These are phyloP conservation scores for Cinchona pubescens DNA, from an alignment of 257 asterid genomes.

Conservation along the genomic window DNA sequence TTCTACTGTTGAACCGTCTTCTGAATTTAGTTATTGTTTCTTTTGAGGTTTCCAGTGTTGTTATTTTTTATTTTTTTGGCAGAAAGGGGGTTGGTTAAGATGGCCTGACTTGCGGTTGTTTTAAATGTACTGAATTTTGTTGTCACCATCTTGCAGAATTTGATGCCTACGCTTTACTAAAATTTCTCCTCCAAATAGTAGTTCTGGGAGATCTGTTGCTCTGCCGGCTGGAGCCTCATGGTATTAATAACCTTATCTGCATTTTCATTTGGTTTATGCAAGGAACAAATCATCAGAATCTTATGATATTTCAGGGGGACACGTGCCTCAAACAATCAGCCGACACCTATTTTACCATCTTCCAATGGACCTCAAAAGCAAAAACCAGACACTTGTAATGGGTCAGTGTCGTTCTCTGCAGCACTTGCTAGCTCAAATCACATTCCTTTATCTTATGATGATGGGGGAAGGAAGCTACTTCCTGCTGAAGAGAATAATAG, in stretches of 20 bases:
- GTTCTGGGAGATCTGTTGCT: constrained; percentile 82
- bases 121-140: neutral
- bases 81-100: too few species aligned
- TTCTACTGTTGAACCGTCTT: neutral
- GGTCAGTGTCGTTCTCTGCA: constrained; percentile 44
- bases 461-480: constrained; percentile 43
- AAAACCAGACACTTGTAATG: constrained; percentile 36
- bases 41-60: neutral
- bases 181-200: constrained; percentile 72
- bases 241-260: constrained; percentile 35
- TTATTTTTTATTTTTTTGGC: too few species aligned
- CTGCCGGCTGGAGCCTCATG: constrained; percentile 95
- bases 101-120: too few species aligned
- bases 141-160: constrained; percentile 31
- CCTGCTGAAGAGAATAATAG: constrained; percentile 34
- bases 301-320: constrained; percentile 66
- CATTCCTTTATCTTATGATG: constrained; percentile 37
- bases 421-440: constrained; percentile 49
- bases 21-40: neutral
- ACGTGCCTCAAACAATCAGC: constrained; percentile 55
- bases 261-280: constrained; percentile 10
- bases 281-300: constrained; percentile 17
- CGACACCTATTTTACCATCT: constrained; percentile 38
- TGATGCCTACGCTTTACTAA: constrained; percentile 24
- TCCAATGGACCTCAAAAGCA: constrained; percentile 41